Percentiles rank a stretch among this genome's conserved stretches.
phyloP scores from a whole-genome alignment of 192 early-diverging fungal species.

The Pilobolus umbonatus region DNA sequence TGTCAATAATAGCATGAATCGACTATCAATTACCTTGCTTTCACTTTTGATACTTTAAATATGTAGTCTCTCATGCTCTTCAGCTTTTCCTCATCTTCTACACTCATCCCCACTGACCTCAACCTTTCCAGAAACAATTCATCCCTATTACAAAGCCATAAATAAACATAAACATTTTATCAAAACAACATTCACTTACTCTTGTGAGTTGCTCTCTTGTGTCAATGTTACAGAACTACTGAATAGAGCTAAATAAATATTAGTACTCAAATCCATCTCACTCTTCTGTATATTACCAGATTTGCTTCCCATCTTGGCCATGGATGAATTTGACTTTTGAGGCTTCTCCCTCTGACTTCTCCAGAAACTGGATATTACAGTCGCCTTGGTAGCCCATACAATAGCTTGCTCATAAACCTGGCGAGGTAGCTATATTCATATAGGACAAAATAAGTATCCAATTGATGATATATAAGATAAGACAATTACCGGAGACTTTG shows the following conservation, averaged over 20 bases:
- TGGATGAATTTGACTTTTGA: constrained; percentile 10
- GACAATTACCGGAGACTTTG: constrained; percentile 57
- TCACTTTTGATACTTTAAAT: constrained; percentile 61
- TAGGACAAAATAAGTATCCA: constrained; percentile 6
- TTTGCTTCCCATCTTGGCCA: constrained; percentile 9
- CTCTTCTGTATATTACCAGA: background rate
- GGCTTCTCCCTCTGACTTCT: constrained; percentile 40
- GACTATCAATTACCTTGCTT: constrained; percentile 21
- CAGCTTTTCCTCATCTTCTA: constrained; percentile 72
- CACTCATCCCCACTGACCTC: constrained; percentile 64
- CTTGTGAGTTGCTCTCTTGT: constrained; percentile 38
- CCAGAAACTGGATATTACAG: constrained; percentile 48
- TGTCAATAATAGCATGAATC: background rate
- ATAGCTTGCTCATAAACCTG: constrained; percentile 58
- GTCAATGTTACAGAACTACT: constrained; percentile 20
- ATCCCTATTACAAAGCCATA: constrained; percentile 35
- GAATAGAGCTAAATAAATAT: constrained; percentile 19
- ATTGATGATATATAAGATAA: background rate
- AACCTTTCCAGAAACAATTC: constrained; percentile 48
- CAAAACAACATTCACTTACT: constrained; percentile 35
- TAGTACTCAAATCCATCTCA: background rate
- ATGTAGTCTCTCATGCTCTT: constrained; percentile 71
- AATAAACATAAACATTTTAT: background rate
- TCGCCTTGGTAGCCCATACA: constrained; percentile 43
- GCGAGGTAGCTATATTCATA: constrained; percentile 39